Evolutionary conservation across 116 monocot species (phyloP), one percentile per base, ranked within the genome.

Genomic region (Phalaenopsis hybrid): DNA sequence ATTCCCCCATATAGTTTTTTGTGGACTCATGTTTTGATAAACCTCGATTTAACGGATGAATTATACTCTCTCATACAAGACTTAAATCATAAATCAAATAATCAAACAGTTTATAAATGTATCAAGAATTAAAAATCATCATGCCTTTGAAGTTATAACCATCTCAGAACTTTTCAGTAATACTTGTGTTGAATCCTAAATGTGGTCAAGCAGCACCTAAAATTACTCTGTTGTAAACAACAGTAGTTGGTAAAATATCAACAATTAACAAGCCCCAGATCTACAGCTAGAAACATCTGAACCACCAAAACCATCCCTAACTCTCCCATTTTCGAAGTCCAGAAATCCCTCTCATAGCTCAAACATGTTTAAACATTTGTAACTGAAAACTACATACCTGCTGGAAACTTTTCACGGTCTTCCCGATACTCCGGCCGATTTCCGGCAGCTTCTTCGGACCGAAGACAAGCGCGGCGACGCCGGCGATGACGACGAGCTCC

Each of bases 361-460:
- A 59, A 1, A 11, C 2, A 45, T 51, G 77, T 18, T 46, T 8
- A 25, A 0, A 18, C 20, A 44, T 52, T 51, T 21, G 12, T 3
- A 77, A 31, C 5, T 31, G 28, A 18, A 44, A 6, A 57, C 0
- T 9, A 33, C 17, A 77, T 9, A 97, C 97, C 95, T 98, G 89
- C 80, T 94, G 97, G 76, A 98, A 98, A 88, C 93, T 91, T 85
- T 93, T 94, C 76, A 94, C 83, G 44, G 97, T 94, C 86, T 98
- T 94, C 46, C 97, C 95, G 74, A 98, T 90, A 80, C 82, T 89
- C 44, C 88, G 87, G 10, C 97, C 97, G 33, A 97, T 88, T 75
- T 97, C 94, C 10, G 97, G 97, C 46, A 97, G 86, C 89, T 97
- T 63, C 87, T 90, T 98, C 18, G 95, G 97, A 10, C 97, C 95